Conservation (phyloP, 306 rosid genomes). For the Echinosophora koreensis region DNA sequence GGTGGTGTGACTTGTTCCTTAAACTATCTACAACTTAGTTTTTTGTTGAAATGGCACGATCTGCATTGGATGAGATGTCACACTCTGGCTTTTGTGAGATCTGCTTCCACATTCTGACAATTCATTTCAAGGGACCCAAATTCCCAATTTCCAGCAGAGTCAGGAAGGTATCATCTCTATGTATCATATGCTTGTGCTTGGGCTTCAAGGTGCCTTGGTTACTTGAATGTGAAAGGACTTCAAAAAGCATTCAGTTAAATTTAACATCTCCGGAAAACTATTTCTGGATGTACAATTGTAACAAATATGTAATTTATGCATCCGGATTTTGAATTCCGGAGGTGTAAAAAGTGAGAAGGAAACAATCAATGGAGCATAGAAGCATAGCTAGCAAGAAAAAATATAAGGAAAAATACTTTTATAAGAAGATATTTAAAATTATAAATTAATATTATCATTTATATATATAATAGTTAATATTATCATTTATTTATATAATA, state of each 20-base stretch:
- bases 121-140: constrained; percentile 63
- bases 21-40: constrained; percentile 53
- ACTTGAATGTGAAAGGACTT: constrained; percentile 85
- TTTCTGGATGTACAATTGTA: too few relatives aligned
- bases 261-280: too few relatives aligned
- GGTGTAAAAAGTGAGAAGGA: too few relatives aligned
- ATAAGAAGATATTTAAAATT: too few relatives aligned
- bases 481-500: too few relatives aligned
- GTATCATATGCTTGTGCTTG: constrained; percentile 94
- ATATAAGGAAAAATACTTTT: too few relatives aligned
- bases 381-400: too few relatives aligned
- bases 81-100: constrained; percentile 80
- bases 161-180: constrained; percentile 92
- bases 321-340: too few relatives aligned
- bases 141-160: constrained; percentile 73
- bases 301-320: too few relatives aligned
- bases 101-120: constrained; percentile 81
- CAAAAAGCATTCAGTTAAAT: constrained; percentile 77
- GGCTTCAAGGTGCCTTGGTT: constrained; percentile 95
- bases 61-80: constrained; percentile 78
- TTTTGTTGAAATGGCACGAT: constrained; percentile 68
- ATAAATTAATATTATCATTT: too few relatives aligned
- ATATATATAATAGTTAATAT: too few relatives aligned
- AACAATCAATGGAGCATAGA: too few relatives aligned
- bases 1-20: background rate